A percentile compares a stretch with the other conserved stretches of the same genome.
These are phyloP conservation scores for Arabidopsis suecica DNA, from an alignment of 345 rosid species.

Conservation along the genomic window DNA sequence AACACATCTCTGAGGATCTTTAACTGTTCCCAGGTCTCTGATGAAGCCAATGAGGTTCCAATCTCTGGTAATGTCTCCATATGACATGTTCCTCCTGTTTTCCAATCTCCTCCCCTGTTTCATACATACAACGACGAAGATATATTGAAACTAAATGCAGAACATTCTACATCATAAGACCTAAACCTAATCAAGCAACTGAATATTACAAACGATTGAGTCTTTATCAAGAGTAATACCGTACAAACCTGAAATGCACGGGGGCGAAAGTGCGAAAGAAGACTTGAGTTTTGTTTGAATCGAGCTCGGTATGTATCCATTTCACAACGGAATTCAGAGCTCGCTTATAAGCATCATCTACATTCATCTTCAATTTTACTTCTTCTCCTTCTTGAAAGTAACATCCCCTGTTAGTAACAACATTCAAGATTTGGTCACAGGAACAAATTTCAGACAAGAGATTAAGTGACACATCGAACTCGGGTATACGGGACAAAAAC, in stretches of 20 bases:
- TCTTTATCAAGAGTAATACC: neutral
- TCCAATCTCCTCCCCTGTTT: constrained; percentile 66
- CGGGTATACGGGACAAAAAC: neutral
- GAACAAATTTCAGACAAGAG: neutral
- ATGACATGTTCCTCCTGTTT: constrained; percentile 56
- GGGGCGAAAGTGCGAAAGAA: constrained; percentile 79
- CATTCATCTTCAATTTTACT: constrained; percentile 66
- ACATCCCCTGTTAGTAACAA: constrained; percentile 55
- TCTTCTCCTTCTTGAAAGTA: constrained; percentile 69
- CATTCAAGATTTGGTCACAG: constrained; percentile 20
- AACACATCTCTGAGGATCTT: constrained; percentile 49
- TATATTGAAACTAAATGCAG: neutral
- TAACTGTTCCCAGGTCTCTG: constrained; percentile 48
- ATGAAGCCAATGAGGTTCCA: constrained; percentile 43
- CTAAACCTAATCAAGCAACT: neutral
- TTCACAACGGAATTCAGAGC: constrained; percentile 58
- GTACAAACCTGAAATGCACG: constrained; percentile 76
- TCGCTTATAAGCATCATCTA: constrained; percentile 61
- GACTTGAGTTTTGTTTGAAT: constrained; percentile 62
- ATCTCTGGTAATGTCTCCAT: constrained; percentile 74
- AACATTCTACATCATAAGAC: neutral
- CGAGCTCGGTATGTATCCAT: constrained; percentile 62
- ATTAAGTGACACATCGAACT: neutral
- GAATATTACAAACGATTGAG: neutral
- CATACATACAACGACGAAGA: neutral